phyloP scores from a whole-genome alignment of 805 yeast genomes.

The Komagataella mondaviorum region DNA sequence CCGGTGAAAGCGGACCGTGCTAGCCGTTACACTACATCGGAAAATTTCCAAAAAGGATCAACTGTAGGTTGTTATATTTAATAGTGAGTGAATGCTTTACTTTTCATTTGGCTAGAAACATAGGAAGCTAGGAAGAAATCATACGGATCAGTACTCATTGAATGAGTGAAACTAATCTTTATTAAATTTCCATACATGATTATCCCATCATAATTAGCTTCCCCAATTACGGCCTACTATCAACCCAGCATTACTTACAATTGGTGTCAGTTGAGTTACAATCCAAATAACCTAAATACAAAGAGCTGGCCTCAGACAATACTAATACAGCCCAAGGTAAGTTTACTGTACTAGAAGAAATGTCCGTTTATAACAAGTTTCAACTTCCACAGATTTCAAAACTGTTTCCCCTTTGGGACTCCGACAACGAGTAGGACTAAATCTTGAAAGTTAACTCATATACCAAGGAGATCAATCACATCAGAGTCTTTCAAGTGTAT shows the following conservation, averaged over 20 bases:
- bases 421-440: neutral
- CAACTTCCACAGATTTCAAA: neutral
- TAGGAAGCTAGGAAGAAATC: too few relatives aligned
- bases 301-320: neutral
- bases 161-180: too few relatives aligned
- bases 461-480: neutral
- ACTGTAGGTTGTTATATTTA: neutral
- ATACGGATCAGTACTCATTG: too few relatives aligned
- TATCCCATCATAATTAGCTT: too few relatives aligned
- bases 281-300: neutral
- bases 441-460: too few relatives aligned
- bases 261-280: too few relatives aligned
- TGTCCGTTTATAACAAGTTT: neutral
- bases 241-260: too few relatives aligned
- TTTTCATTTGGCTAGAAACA: too few relatives aligned
- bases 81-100: neutral
- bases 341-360: neutral
- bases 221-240: too few relatives aligned
- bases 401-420: neutral
- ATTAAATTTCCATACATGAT: too few relatives aligned
- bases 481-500: neutral
- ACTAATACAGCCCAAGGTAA: neutral
- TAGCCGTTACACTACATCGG: constrained; percentile 81
- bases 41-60: constrained; percentile 12
- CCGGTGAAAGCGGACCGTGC: constrained; percentile 83